Percentiles rank a stretch among this genome's conserved stretches.
phyloP scores from a whole-genome alignment of 306 rosid species.

The Myrica gale region DNA sequence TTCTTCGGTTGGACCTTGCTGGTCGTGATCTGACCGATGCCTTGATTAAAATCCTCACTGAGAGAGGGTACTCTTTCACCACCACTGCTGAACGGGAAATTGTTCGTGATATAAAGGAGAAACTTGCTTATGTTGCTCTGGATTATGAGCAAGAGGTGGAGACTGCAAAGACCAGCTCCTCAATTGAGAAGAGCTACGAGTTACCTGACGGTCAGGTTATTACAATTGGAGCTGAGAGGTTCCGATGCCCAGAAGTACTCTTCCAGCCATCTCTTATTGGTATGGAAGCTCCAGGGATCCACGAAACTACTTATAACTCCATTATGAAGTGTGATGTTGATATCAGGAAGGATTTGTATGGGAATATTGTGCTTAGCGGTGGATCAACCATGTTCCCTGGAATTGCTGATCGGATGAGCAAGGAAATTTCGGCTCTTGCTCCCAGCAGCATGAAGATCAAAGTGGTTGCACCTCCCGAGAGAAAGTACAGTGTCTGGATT shows the following conservation, averaged over 20 bases:
- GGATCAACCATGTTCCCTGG: slow-evolving; percentile 78
- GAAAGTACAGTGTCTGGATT: slow-evolving; percentile 80
- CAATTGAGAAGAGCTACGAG: slow-evolving; percentile 70
- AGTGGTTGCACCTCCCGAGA: slow-evolving; percentile 78
- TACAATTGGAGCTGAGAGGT: slow-evolving; percentile 71
- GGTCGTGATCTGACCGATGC: slow-evolving; percentile 71
- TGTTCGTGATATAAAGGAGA: slow-evolving; percentile 80
- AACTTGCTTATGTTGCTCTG: slow-evolving; percentile 68
- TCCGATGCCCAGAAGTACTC: slow-evolving; percentile 77
- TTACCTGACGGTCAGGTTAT: slow-evolving; percentile 76
- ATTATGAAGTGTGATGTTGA: slow-evolving; percentile 81
- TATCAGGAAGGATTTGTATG: slow-evolving; percentile 73
- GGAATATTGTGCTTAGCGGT: slow-evolving; percentile 72
- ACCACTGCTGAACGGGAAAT: slow-evolving; percentile 75
- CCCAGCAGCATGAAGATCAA: slow-evolving; percentile 84
- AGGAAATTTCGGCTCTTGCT: slow-evolving; percentile 72
- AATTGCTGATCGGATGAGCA: slow-evolving; percentile 78
- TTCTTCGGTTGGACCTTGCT: slow-evolving; percentile 71
- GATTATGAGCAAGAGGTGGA: slow-evolving; percentile 71
- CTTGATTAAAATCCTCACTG: slow-evolving; percentile 64
- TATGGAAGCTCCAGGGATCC: slow-evolving; percentile 74
- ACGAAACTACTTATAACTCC: slow-evolving; percentile 71
- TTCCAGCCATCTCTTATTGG: slow-evolving; percentile 77
- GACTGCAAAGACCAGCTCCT: slow-evolving; percentile 60
- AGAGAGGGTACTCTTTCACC: slow-evolving; percentile 71